phyloP scores from a whole-genome alignment of 176 grass and related monocot species.

The Metroxylon sagu region DNA sequence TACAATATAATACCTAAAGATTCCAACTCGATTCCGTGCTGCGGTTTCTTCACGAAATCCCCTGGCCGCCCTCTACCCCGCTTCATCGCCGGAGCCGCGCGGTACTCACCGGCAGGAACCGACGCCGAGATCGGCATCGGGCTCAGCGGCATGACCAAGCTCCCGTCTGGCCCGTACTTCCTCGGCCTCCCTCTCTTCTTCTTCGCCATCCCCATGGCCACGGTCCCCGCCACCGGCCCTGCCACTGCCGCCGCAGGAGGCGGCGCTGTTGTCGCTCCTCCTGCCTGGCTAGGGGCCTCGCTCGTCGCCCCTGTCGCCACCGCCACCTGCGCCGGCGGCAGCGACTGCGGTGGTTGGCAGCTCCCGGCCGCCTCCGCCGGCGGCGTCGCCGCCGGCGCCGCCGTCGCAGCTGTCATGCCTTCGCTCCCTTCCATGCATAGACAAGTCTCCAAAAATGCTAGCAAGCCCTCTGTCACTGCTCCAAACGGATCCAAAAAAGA shows the following conservation, averaged over 20 bases:
- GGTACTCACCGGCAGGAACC: conserved; percentile 56
- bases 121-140: conserved; percentile 87
- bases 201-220: conserved; percentile 15
- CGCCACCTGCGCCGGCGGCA: background rate
- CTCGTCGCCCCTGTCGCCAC: background rate
- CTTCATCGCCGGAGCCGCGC: conserved; percentile 77
- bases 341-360: background rate
- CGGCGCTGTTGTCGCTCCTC: conserved; percentile 8
- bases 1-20: conserved; percentile 18
- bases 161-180: conserved; percentile 90
- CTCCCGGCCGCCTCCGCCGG: background rate
- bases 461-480: background rate
- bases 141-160: conserved; percentile 76
- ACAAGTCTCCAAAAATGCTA: background rate
- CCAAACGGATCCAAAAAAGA: too few relatives aligned
- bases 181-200: conserved; percentile 93
- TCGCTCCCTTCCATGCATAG: conserved; percentile 52
- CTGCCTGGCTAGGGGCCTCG: conserved; percentile 34
- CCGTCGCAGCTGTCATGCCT: conserved; percentile 10
- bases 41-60: conserved; percentile 30
- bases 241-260: background rate
- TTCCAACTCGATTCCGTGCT: conserved; percentile 37
- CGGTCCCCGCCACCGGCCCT: conserved; percentile 10
- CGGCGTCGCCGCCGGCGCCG: background rate
- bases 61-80: conserved; percentile 59